Evolutionary conservation across 176 grass and related monocot genomes (phyloP).

Genomic region (Thalia dealbata): DNA sequence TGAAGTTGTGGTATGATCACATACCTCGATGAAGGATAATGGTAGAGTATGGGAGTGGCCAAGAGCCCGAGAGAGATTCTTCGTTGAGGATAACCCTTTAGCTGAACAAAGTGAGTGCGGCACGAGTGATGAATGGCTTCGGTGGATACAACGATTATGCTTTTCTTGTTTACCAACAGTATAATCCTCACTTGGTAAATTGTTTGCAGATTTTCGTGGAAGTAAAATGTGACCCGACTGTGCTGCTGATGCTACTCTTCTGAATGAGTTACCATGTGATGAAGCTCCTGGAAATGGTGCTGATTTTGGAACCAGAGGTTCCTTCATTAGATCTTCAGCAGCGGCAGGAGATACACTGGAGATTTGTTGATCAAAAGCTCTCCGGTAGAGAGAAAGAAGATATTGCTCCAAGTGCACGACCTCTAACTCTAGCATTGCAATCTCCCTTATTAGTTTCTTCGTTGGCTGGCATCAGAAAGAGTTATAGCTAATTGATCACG

Average conservation of each 20-base stretch:
- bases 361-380: conserved; percentile 63
- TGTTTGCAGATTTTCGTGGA: conserved; percentile 40
- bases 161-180: conserved; percentile 18
- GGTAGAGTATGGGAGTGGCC: conserved; percentile 68
- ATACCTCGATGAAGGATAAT: conserved; percentile 70
- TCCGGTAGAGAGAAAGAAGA: conserved; percentile 64
- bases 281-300: conserved; percentile 25
- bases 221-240: conserved; percentile 34
- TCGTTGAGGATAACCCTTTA: conserved; percentile 59
- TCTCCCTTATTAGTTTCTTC: conserved; percentile 76
- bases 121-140: conserved; percentile 80
- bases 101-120: conserved; percentile 55
- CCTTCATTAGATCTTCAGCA: conserved; percentile 17
- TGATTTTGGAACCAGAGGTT: conserved; percentile 32
- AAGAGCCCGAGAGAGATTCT: conserved; percentile 61
- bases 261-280: conserved; percentile 27
- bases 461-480: conserved; percentile 42
- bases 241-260: conserved; percentile 23
- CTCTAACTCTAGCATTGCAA: conserved; percentile 84
- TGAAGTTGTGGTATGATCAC: background rate
- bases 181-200: conserved; percentile 18
- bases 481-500: conserved; percentile 3
- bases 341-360: conserved; percentile 16
- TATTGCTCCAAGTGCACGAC: conserved; percentile 87
- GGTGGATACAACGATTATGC: conserved; percentile 20